These are phyloP conservation scores for Paspalum notatum DNA, from an alignment of 176 grass and related monocot species.

Conservation along the genomic window DNA sequence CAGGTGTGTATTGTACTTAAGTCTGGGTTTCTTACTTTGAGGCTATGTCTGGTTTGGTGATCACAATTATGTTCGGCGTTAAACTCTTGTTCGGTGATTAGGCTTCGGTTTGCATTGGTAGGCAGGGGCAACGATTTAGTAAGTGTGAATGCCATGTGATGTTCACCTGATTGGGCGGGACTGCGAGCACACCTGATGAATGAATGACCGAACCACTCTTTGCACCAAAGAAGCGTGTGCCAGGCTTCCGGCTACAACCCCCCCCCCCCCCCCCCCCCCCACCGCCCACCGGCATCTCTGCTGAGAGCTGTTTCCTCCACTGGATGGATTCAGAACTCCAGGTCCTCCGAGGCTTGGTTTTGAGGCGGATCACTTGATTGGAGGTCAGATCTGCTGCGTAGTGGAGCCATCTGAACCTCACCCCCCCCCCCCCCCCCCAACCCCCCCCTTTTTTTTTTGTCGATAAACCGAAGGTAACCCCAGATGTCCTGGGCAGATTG, in stretches of 20 bases:
- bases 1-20: constrained; percentile 6
- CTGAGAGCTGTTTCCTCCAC: background rate
- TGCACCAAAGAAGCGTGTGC: background rate
- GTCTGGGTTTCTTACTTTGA: constrained; percentile 20
- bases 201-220: constrained; percentile 18
- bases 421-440: no score
- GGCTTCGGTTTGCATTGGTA: background rate
- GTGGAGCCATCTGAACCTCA: no score
- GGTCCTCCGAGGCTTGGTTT: background rate
- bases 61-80: background rate
- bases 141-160: background rate
- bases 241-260: background rate
- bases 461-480: no score
- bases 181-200: background rate
- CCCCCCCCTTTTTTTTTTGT: no score
- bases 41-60: background rate
- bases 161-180: background rate
- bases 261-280: no score
- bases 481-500: no score
- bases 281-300: background rate
- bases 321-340: background rate
- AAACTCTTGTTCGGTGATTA: background rate
- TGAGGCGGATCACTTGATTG: background rate
- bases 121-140: background rate
- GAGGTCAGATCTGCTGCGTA: background rate